Evolutionary conservation across 1,284 basidiomycete species (phyloP), one percentile per base, ranked within the genome.

Genomic region (Puccinia novopanici): DNA sequence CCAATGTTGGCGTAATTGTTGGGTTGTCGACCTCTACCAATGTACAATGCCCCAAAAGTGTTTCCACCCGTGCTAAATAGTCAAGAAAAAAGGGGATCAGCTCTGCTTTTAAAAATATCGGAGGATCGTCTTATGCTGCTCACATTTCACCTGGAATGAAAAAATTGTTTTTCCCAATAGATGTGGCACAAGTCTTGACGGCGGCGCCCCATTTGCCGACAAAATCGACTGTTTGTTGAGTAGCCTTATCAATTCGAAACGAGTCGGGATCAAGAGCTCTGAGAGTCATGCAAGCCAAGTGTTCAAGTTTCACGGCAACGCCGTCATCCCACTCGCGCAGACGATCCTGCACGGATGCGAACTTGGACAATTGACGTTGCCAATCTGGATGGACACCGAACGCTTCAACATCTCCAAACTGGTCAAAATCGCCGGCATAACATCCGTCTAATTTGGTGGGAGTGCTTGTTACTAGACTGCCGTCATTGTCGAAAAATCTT

Each of bases 351-450:
- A 95, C 93, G 79, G 93, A 94, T 55, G 94, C 93, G 86, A 95
- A 95, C 86, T 96, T 96, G 83, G 93, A 90, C 40, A 96, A 87
- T 86, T 96, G 92, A 89, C 94, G 93, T 84, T 95, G 89, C 92
- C 87, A 87, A 84, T 87, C 87, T 57, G 87, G 86, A 85, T 81
- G 93, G 52, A 95, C 93, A 91, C 94, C 94, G 85, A 96, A 96
- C 82, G 94, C 94, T 86, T 95, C 94, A 89, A 93, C 92, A 87
- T 96, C 94, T 82, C 94, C 94, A 83, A 92, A 96, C 82, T 95
- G 93, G 86, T 96, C 94, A 84, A 95, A 95, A 82, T 94, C 92
- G 40, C 92, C 93, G 40, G 87, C 86, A 83, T 90, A 88, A 85
- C 94, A 96, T 34, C 93, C 93, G 55, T 89, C 87, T n/a, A 72